Conservation (phyloP, 78 protist species). For the Andalucia godoyi region DNA sequence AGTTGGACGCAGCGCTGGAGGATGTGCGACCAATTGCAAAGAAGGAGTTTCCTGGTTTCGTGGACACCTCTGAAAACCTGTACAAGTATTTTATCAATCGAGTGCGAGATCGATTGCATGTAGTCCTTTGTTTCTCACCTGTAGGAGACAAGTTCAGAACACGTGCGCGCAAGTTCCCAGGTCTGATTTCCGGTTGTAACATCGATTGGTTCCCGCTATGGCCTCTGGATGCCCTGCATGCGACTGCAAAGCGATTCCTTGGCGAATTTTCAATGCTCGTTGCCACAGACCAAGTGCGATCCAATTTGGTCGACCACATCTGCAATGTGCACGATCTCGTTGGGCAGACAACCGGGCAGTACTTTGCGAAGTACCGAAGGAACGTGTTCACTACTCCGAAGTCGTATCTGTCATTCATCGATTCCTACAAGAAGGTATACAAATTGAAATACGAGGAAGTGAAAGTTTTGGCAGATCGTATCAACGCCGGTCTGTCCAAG, state of each 20-base stretch:
- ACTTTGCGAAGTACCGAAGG: constrained; percentile 59
- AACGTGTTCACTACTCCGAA: constrained; percentile 64
- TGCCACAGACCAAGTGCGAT: not conserved
- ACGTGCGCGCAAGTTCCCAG: constrained; percentile 69
- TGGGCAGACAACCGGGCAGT: constrained; percentile 15
- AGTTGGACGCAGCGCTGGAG: constrained; percentile 41
- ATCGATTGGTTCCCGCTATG: constrained; percentile 80
- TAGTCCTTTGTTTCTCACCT: constrained; percentile 82
- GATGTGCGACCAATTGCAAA: constrained; percentile 25
- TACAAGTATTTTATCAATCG: constrained; percentile 53
- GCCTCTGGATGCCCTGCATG: constrained; percentile 64
- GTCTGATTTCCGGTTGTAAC: constrained; percentile 44
- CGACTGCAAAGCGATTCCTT: constrained; percentile 39
- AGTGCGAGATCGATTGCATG: constrained; percentile 57
- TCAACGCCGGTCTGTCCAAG: constrained; percentile 61
- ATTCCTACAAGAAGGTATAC: constrained; percentile 42
- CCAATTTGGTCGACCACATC: constrained; percentile 23
- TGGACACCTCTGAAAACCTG: constrained; percentile 45
- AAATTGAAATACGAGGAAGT: constrained; percentile 30
- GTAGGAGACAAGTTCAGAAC: constrained; percentile 59
- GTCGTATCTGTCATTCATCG: constrained; percentile 72
- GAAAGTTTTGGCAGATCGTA: constrained; percentile 8
- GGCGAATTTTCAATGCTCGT: constrained; percentile 26
- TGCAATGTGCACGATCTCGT: constrained; percentile 44
- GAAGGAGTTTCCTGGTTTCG: not conserved